Evolutionary conservation across 257 asterid species (phyloP).

Genomic region (Paulownia fortunei): DNA sequence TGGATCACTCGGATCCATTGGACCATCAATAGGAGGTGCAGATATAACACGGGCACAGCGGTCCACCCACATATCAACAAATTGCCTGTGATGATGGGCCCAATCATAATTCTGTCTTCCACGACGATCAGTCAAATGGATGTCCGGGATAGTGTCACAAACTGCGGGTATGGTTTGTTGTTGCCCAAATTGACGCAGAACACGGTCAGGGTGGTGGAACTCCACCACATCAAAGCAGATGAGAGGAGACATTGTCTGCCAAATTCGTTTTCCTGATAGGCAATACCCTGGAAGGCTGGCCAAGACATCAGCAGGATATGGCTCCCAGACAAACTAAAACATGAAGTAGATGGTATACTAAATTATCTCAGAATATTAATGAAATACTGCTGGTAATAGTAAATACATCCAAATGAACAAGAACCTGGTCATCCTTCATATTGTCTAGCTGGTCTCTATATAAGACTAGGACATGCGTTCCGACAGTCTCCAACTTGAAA

Average conservation of each 20-base stretch:
- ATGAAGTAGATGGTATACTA: conserved; percentile 24
- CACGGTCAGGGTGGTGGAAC: conserved; percentile 81
- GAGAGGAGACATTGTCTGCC: conserved; percentile 78
- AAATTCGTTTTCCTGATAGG: conserved; percentile 62
- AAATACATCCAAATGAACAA: conserved; percentile 10
- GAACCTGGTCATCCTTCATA: conserved; percentile 71
- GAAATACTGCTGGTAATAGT: not conserved
- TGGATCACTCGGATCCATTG: conserved; percentile 66
- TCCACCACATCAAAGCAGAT: conserved; percentile 82
- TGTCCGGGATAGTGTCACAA: conserved; percentile 75
- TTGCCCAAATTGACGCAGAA: conserved; percentile 76
- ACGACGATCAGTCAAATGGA: conserved; percentile 76
- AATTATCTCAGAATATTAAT: not conserved
- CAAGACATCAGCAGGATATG: conserved; percentile 59
- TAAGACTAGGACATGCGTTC: conserved; percentile 59
- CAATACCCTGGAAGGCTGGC: conserved; percentile 76
- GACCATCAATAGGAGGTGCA: conserved; percentile 51
- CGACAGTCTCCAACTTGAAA: conserved; percentile 80
- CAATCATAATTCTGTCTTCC: conserved; percentile 88
- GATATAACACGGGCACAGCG: conserved; percentile 52
- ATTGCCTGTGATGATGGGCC: conserved; percentile 78
- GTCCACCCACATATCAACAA: conserved; percentile 72
- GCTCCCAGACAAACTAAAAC: conserved; percentile 77
- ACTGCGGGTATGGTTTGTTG: conserved; percentile 60
- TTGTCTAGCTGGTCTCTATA: conserved; percentile 65